Evolutionary conservation across 2,329 filamentous ascomycete genomes (phyloP).

Genomic region (Aspergillus chevalieri): DNA sequence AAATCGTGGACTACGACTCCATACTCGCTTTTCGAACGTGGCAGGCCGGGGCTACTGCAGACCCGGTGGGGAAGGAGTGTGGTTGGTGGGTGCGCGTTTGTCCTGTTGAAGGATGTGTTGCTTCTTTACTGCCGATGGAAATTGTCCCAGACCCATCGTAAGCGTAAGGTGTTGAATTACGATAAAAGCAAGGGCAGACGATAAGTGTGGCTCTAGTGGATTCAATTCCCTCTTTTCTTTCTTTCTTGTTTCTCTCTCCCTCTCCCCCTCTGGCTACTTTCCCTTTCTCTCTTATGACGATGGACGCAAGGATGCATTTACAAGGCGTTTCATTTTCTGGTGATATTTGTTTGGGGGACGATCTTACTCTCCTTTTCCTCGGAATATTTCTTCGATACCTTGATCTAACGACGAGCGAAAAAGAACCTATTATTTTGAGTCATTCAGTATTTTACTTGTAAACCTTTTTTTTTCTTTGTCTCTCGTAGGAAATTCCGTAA

Average conservation of each 20-base stretch:
- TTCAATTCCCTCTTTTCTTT: constrained; percentile 2
- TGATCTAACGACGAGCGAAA: not conserved
- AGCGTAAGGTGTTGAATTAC: constrained; percentile 43
- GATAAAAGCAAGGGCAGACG: constrained; percentile 34
- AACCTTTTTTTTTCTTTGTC: too few species aligned
- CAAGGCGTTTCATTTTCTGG: constrained; percentile 12
- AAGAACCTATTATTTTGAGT: not conserved
- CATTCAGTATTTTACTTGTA: too few species aligned
- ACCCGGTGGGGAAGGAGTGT: constrained; percentile 84
- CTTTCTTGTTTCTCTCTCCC: not conserved
- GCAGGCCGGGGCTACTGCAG: constrained; percentile 64
- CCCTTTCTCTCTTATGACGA: constrained; percentile 6
- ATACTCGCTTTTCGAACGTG: constrained; percentile 30
- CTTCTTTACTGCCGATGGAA: constrained; percentile 53
- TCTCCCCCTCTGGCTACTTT: not conserved
- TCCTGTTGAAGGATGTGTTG: constrained; percentile 69
- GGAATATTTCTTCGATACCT: constrained; percentile 1
- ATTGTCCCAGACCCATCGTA: constrained; percentile 42
- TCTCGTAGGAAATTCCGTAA: too few species aligned
- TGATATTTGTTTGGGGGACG: constrained; percentile 1
- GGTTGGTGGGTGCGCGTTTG: constrained; percentile 79
- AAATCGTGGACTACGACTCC: constrained; percentile 55
- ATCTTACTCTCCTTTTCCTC: constrained; percentile 4
- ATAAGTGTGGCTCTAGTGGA: constrained; percentile 2
- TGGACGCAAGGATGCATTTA: constrained; percentile 16